These are phyloP conservation scores for Uncinocarpus reesii DNA, from an alignment of 2,329 filamentous ascomycete genomes.

Conservation along the genomic window DNA sequence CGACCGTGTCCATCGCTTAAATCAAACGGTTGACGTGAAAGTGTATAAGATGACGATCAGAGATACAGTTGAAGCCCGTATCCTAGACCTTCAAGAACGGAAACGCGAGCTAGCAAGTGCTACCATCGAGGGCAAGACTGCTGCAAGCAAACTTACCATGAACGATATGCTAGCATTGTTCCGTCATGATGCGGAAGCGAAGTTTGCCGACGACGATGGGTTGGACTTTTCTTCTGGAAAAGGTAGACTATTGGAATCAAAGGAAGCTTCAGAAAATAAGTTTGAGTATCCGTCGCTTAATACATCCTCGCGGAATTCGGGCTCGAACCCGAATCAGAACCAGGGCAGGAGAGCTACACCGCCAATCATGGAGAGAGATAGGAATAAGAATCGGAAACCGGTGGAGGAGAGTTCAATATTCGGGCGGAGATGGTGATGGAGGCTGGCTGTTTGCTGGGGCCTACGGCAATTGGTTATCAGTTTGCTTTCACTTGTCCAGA, in stretches of 20 bases:
- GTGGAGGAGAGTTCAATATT: constrained; percentile 24
- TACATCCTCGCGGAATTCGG: constrained; percentile 5
- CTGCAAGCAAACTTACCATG: constrained; percentile 74
- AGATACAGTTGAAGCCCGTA: constrained; percentile 82
- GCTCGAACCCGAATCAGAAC: constrained; percentile 16
- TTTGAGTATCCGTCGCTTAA: not conserved
- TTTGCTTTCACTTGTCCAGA: no score
- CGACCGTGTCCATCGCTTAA: constrained; percentile 94
- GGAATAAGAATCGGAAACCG: constrained; percentile 12
- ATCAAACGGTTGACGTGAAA: constrained; percentile 86
- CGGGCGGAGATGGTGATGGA: constrained; percentile 22
- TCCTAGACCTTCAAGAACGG: constrained; percentile 86
- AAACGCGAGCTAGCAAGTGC: constrained; percentile 86
- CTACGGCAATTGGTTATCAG: not conserved
- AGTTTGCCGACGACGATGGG: constrained; percentile 32
- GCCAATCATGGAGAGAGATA: constrained; percentile 18
- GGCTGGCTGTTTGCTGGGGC: not conserved
- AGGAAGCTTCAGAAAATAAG: constrained; percentile 8
- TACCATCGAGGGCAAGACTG: constrained; percentile 71
- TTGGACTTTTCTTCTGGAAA: constrained; percentile 19
- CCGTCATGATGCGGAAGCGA: constrained; percentile 53
- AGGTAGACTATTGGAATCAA: constrained; percentile 24
- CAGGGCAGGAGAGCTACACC: constrained; percentile 16
- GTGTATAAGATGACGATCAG: constrained; percentile 89
- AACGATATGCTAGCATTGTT: constrained; percentile 91